phyloP scores from a whole-genome alignment of 495 filamentous ascomycete genomes.

The Viridothelium virens region DNA sequence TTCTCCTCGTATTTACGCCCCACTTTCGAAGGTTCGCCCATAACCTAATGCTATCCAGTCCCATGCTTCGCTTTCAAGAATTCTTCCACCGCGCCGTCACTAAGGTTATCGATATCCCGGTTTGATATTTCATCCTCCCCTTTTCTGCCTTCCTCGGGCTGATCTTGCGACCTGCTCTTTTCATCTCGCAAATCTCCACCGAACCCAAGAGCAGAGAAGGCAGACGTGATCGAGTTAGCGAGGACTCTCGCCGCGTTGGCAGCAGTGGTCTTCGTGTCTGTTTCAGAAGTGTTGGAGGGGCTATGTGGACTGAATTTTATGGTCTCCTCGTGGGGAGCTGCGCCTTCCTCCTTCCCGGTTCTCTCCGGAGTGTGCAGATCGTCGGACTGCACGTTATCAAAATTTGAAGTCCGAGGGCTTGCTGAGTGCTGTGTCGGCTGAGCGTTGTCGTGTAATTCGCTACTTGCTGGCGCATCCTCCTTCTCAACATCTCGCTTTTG shows the following conservation, averaged over 20 bases:
- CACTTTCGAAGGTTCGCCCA: background rate
- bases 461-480: background rate
- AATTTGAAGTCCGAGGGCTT: background rate
- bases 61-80: slow-evolving; percentile 8
- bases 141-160: background rate
- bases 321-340: too few relatives aligned
- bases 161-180: background rate
- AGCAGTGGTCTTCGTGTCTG: background rate
- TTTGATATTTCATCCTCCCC: background rate
- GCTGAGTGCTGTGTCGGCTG: too few relatives aligned
- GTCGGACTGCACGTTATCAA: background rate
- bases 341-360: background rate
- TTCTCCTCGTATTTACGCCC: background rate
- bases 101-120: background rate
- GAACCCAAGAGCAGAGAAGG: background rate
- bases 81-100: background rate
- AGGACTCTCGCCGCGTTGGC: background rate
- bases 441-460: background rate
- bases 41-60: background rate
- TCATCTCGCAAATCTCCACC: background rate
- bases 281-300: background rate
- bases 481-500: slow-evolving; percentile 12
- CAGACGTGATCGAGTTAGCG: background rate
- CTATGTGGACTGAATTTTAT: background rate
- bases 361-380: background rate